Conservation (phyloP, 768 basidiomycete genomes). For the Xerocomellus chrysenteron region DNA sequence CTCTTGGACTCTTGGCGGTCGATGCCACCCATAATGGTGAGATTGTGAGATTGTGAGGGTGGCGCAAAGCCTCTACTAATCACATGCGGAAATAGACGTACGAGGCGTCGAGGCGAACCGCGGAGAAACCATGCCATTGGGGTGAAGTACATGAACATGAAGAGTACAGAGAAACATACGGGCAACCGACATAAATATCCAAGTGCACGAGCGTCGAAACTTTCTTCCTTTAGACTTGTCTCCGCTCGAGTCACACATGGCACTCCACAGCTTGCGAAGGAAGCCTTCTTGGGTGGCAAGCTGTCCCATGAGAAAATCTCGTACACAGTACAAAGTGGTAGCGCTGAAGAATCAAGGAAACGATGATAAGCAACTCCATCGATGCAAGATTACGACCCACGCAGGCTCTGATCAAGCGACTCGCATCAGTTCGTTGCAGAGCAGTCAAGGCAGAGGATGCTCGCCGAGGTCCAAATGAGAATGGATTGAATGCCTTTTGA, state of each 20-base stretch:
- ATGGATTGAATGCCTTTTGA: slow-evolving; percentile 80
- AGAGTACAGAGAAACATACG: background rate
- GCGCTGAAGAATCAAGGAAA: slow-evolving; percentile 74
- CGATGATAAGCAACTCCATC: slow-evolving; percentile 77
- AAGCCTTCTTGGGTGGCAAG: slow-evolving; percentile 82
- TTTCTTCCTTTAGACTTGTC: slow-evolving; percentile 37
- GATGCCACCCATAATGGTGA: slow-evolving; percentile 3
- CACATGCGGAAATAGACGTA: slow-evolving; percentile 12
- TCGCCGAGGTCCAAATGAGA: slow-evolving; percentile 78
- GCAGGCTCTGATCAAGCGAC: slow-evolving; percentile 54
- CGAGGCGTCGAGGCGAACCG: background rate
- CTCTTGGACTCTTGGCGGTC: background rate
- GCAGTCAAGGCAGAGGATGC: background rate
- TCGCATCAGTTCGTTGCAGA: slow-evolving; percentile 4
- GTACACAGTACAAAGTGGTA: slow-evolving; percentile 63
- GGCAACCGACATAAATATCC: background rate
- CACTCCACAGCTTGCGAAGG: slow-evolving; percentile 79
- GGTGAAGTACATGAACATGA: background rate
- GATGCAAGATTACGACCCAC: slow-evolving; percentile 82
- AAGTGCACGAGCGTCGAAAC: background rate
- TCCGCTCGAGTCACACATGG: slow-evolving; percentile 67
- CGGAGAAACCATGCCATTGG: background rate
- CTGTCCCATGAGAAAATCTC: slow-evolving; percentile 34
- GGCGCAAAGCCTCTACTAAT: background rate
- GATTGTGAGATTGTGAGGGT: slow-evolving; percentile 10